phyloP scores from a whole-genome alignment of 1,284 basidiomycete species.

The Flammula alnicola region DNA sequence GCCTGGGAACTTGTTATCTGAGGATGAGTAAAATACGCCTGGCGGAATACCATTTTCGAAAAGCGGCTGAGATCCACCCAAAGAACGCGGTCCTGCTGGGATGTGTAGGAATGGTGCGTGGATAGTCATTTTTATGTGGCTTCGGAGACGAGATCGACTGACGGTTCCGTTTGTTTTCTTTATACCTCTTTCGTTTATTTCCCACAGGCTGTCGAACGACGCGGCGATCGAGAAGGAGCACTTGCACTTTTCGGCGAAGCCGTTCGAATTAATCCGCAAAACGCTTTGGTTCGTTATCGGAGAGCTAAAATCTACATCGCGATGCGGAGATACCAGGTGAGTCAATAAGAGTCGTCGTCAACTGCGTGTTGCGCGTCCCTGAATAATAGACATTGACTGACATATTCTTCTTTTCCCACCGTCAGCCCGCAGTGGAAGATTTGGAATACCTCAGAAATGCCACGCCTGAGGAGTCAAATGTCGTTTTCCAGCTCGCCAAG shows the following conservation, averaged over 20 bases:
- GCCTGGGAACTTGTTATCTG: conserved; percentile 93
- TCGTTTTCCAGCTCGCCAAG: conserved; percentile 93
- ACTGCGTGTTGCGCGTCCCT: conserved; percentile 14
- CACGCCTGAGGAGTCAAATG: conserved; percentile 92
- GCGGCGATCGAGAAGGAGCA: conserved; percentile 74
- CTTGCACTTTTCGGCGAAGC: conserved; percentile 82
- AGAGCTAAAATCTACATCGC: conserved; percentile 87
- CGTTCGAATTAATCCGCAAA: conserved; percentile 75
- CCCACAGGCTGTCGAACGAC: conserved; percentile 80
- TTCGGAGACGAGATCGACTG: conserved; percentile 29
- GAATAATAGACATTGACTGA: conserved; percentile 6
- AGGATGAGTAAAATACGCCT: conserved; percentile 88
- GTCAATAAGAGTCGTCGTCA: conserved; percentile 39
- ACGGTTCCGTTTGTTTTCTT: conserved; percentile 22
- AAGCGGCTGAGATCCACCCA: conserved; percentile 89
- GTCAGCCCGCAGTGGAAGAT: conserved; percentile 78
- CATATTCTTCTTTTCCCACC: conserved; percentile 11
- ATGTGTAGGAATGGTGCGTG: conserved; percentile 87
- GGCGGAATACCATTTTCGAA: conserved; percentile 93
- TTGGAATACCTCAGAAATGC: conserved; percentile 78
- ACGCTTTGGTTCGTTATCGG: conserved; percentile 89
- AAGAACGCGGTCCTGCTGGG: conserved; percentile 89
- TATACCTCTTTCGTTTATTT: conserved; percentile 13
- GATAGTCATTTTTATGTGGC: conserved; percentile 30
- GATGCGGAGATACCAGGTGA: conserved; percentile 80